A percentile compares a stretch with the other conserved stretches of the same genome.
Conservation (phyloP, 257 asterid genomes). For the Ehretia macrophylla region DNA sequence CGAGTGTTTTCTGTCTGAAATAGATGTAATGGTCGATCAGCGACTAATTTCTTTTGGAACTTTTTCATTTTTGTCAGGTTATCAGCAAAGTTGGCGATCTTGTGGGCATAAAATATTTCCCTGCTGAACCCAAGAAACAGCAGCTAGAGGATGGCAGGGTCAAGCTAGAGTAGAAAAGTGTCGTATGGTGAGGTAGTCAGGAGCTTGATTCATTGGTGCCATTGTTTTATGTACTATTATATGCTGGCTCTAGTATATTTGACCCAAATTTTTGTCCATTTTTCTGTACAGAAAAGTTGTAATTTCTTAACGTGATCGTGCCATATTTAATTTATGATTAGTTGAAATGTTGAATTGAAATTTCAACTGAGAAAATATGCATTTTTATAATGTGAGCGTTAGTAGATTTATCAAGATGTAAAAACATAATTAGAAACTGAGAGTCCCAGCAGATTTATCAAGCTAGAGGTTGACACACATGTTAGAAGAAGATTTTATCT, state of each 20-base stretch:
- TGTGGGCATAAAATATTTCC: conserved; percentile 82
- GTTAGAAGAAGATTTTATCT: too few relatives aligned
- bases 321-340: background rate
- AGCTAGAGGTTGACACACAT: too few relatives aligned
- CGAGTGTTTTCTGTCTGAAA: too few relatives aligned
- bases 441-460: too few relatives aligned
- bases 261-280: too few relatives aligned
- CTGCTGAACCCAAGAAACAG: conserved; percentile 73
- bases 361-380: too few relatives aligned
- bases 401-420: too few relatives aligned
- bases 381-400: too few relatives aligned
- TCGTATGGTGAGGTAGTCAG: background rate
- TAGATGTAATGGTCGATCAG: background rate
- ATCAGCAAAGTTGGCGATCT: conserved; percentile 76
- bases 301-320: background rate
- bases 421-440: too few relatives aligned
- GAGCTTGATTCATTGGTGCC: background rate
- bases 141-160: conserved; percentile 59
- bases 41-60: conserved; percentile 1
- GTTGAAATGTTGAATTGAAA: background rate
- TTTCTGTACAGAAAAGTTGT: background rate
- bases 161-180: conserved; percentile 49
- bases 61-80: conserved; percentile 38
- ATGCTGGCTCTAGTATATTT: too few relatives aligned
- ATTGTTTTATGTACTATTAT: background rate